Evolutionary conservation across 2,329 filamentous ascomycete genomes (phyloP), one percentile per base, ranked within the genome.

Genomic region (Cladobotryum protrusum): DNA sequence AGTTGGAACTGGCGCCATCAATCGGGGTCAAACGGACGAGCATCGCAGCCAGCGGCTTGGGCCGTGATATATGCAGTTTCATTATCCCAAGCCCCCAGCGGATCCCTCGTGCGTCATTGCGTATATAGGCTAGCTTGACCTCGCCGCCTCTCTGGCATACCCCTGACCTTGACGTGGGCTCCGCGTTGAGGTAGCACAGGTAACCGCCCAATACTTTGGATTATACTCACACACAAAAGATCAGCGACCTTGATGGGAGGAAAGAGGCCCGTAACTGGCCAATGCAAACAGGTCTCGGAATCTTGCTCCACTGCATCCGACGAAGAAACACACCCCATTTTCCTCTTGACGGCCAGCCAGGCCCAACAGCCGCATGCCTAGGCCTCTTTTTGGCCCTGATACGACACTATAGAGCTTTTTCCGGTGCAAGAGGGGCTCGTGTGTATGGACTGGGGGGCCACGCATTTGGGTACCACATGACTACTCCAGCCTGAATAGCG

Each of bases 401-500:
- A 59, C 56, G 56, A 54, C 55, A 61, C 56, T 52, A 56, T 52
- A 49, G 48, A 54, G 52, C 55, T 49, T 49, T 57, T 62, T 58
- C 57, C 48, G 56, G 56, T 56, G 53, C 56, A 52, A 54, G 60
- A 59, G 63, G 62, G 59, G 61, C 52, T 58, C 55, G 54, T 56
- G 58, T 56, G 54, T 59, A 57, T 57, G 57, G 60, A 58, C 61
- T 65, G 56, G 61, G 63, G 62, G 24, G 24, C 61, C 61, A 59
- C 57, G 54, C 60, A 29, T 57, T 54, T 48, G 39, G 56, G 60
- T 61, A 57, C 62, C 63, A 64, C 63, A 60, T 61, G 62, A 59
- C 59, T 60, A 47, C 54, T 53, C 54, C 35, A 56, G 48, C 35
- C 48, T 24, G 40, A 48, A 44, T 43, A 49, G 50, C 48, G 50